Percentiles rank a stretch among this genome's conserved stretches.
Evolutionary conservation across 768 basidiomycete species (phyloP).

Genomic region (Termitomyces sp.): DNA sequence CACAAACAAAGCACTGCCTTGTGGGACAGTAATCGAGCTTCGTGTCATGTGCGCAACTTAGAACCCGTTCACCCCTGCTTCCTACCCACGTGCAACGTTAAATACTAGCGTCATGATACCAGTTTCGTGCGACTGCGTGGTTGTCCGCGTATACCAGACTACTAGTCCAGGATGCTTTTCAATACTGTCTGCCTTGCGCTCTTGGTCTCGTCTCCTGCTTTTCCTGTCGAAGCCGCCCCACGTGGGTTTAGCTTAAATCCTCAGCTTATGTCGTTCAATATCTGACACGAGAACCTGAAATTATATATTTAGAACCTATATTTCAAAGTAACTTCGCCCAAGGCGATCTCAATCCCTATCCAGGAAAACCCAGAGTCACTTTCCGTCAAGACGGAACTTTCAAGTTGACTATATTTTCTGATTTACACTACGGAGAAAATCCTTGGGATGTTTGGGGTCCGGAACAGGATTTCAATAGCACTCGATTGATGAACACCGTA

Average conservation of each 20-base stretch:
- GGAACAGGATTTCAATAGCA: slow-evolving; percentile 60
- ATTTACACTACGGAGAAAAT: slow-evolving; percentile 73
- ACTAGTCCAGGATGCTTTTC: not conserved
- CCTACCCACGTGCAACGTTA: not conserved
- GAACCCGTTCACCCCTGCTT: not conserved
- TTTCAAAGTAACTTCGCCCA: not conserved
- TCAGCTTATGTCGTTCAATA: too few relatives aligned
- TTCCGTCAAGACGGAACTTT: slow-evolving; percentile 58
- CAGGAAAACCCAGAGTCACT: slow-evolving; percentile 36
- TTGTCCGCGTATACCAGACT: too few relatives aligned
- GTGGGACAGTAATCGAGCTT: too few relatives aligned
- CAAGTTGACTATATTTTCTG: slow-evolving; percentile 70
- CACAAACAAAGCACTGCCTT: too few relatives aligned
- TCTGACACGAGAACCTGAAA: not conserved
- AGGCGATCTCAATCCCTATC: slow-evolving; percentile 29
- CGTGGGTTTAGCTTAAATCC: not conserved
- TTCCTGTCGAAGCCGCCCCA: slow-evolving; percentile 2
- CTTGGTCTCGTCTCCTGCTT: not conserved
- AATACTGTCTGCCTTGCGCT: not conserved
- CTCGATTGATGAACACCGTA: slow-evolving; percentile 49
- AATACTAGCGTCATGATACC: not conserved
- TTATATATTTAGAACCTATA: not conserved
- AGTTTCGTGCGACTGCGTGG: not conserved
- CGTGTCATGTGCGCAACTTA: too few relatives aligned
- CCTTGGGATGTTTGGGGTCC: slow-evolving; percentile 67